A percentile compares a stretch with the other conserved stretches of the same genome.
Conservation (phyloP, 2,329 filamentous ascomycete species). For the Diplodia corticola region DNA sequence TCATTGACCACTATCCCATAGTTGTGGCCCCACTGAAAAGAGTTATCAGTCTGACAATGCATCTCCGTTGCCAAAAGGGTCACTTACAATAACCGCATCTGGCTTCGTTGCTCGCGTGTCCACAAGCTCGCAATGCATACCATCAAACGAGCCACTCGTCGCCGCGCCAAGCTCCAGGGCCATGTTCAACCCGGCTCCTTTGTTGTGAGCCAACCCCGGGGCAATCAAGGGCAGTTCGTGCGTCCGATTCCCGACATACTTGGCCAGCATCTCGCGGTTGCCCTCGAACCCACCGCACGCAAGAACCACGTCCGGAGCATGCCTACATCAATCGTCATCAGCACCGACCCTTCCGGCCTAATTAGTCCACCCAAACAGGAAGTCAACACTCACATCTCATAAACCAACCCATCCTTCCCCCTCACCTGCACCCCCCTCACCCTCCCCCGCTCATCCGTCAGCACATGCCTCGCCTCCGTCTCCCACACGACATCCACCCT, state of each 20-base stretch:
- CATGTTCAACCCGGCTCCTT: constrained; percentile 43
- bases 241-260: constrained; percentile 42
- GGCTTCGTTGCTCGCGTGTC: constrained; percentile 45
- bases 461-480: constrained; percentile 40
- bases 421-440: constrained; percentile 42
- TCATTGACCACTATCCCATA: constrained; percentile 49
- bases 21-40: constrained; percentile 40
- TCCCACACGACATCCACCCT: constrained; percentile 37
- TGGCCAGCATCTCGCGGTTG: constrained; percentile 45
- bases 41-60: not conserved
- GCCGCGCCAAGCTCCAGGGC: constrained; percentile 45
- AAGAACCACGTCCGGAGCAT: constrained; percentile 38
- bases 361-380: no score
- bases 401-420: constrained; percentile 39
- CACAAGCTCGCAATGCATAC: constrained; percentile 47
- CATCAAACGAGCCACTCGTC: constrained; percentile 44
- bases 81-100: constrained; percentile 37
- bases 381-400: constrained; percentile 29
- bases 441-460: constrained; percentile 38
- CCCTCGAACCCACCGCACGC: constrained; percentile 45
- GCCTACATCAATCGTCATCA: not conserved
- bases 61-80: not conserved
- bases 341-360: no score
- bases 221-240: constrained; percentile 45
- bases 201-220: constrained; percentile 45